Base-by-base conservation (phyloP, 1,139 yeast genomes). In the Scheffersomyces lignicola region DNA sequence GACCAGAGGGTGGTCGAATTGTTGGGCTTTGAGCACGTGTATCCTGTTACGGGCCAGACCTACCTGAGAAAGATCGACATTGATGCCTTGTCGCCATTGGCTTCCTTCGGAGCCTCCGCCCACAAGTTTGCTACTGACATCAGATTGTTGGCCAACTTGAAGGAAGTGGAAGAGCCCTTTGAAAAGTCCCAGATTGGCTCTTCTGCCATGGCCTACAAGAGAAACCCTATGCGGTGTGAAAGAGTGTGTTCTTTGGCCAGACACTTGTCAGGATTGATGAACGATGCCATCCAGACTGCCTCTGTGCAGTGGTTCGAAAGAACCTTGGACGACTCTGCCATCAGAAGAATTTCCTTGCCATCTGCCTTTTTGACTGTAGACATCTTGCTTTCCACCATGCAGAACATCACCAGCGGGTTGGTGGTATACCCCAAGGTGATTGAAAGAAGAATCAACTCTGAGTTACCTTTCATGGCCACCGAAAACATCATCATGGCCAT, bases 231-330 rank as follows among this genome's bases (percentile, higher is more conserved):
- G 99, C 84, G 99, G 73, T 84, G 94, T 59, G 99, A 92, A 72
- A 83, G 99, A 63, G 97, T 92, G 42, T 92, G 99, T 69, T 92
- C 98, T 17, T 76, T 94, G 49, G 80, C 97, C 18, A 86, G 98
- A 73, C 97, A 92, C 64, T 66, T 92, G 64, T 96, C 96, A 49
- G 84, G 96, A 14, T 73, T 89, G 52, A 84, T 84, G 69, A 88
- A 76, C 58, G 97, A 92, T 62, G 95, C 97, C 35, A 83, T 92
- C 50, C 94, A 89, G 66, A 92, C 98, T 37, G 95, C 97, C 9
- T 83, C 96, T 24, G 97, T 94, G 31, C 99, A 94, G 69, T 94
- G 98, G 98, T 92, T 94, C 60, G 98, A 94, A 73, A 86, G 98
- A 74, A 94, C 99, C 29, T 76, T 92, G 56, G 99, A 94, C 64